Percentiles rank a stretch among this genome's conserved stretches.
Evolutionary conservation across 2,329 filamentous ascomycete species (phyloP).

Genomic region (Rhynchosporium secalis): DNA sequence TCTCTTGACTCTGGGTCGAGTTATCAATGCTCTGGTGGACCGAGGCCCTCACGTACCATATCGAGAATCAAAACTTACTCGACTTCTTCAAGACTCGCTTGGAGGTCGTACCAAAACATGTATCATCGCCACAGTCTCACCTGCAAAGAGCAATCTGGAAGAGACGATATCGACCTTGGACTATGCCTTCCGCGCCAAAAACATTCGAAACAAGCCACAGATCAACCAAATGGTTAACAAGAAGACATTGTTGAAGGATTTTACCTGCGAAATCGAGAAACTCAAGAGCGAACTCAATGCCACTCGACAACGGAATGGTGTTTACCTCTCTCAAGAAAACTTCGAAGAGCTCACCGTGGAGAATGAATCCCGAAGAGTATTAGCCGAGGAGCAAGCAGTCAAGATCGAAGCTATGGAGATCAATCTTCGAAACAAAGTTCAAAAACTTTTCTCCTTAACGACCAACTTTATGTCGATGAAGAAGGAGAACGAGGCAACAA

Average conservation of each 20-base stretch:
- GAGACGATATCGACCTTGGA: constrained; percentile 98
- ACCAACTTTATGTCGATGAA: constrained; percentile 86
- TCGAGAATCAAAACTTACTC: constrained; percentile 93
- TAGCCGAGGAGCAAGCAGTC: constrained; percentile 88
- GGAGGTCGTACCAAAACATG: constrained; percentile 96
- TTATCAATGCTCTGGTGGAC: constrained; percentile 97
- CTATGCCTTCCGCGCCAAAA: constrained; percentile 98
- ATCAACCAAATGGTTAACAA: constrained; percentile 91
- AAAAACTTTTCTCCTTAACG: constrained; percentile 85
- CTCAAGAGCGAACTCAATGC: constrained; percentile 92
- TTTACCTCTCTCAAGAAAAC: constrained; percentile 84
- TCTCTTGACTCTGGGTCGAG: constrained; percentile 86
- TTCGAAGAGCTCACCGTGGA: constrained; percentile 91
- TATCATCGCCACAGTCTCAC: constrained; percentile 95
- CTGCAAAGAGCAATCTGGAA: constrained; percentile 91
- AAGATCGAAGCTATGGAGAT: constrained; percentile 90
- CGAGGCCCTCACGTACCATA: constrained; percentile 84
- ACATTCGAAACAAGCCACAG: constrained; percentile 97
- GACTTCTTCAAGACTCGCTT: constrained; percentile 91
- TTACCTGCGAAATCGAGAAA: constrained; percentile 89
- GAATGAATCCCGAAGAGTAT: constrained; percentile 87
- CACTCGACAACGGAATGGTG: constrained; percentile 89
- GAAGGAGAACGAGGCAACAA: constrained; percentile 82
- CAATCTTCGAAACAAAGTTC: constrained; percentile 88
- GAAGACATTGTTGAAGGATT: constrained; percentile 86